Conservation (phyloP, 495 filamentous ascomycete species). For the Lineolata rhizophorae region DNA sequence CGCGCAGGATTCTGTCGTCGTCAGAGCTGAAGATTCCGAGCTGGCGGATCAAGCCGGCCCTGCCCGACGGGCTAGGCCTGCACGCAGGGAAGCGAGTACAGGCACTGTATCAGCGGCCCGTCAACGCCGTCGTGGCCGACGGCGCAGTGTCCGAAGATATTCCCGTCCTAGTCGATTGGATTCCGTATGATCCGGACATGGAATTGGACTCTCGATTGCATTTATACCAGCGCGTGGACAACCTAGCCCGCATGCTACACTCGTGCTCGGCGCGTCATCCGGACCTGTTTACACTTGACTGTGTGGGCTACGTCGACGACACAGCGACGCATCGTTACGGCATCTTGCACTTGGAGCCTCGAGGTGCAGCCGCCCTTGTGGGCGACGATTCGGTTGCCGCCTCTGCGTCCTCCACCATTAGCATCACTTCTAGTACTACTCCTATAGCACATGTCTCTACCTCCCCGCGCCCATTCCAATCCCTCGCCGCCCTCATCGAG, state of each 20-base stretch:
- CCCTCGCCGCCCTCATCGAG: constrained; percentile 12
- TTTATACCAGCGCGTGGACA: constrained; percentile 17
- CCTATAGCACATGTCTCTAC: constrained; percentile 2
- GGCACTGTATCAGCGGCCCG: too few relatives aligned
- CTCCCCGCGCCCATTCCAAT: too few relatives aligned
- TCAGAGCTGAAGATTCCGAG: too few relatives aligned
- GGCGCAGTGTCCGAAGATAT: too few relatives aligned
- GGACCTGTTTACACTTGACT: constrained; percentile 18
- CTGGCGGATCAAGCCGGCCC: too few relatives aligned
- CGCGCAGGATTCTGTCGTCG: too few relatives aligned
- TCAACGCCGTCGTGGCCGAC: too few relatives aligned
- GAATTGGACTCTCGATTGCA: constrained; percentile 14
- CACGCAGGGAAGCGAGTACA: too few relatives aligned
- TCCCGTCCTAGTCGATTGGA: constrained; percentile 18
- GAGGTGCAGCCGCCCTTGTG: too few relatives aligned
- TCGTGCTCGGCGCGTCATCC: constrained; percentile 16
- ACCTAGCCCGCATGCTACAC: constrained; percentile 19
- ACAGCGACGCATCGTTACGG: constrained; percentile 12
- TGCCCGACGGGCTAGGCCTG: too few relatives aligned
- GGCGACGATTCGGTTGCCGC: too few relatives aligned
- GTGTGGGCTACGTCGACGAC: constrained; percentile 19
- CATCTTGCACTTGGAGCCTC: constrained; percentile 12
- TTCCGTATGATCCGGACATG: constrained; percentile 15
- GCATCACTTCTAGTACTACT: neutral
- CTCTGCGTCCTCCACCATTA: too few relatives aligned